Evolutionary conservation across 2,329 filamentous ascomycete genomes (phyloP).

Genomic region (Fusarium sp.): DNA sequence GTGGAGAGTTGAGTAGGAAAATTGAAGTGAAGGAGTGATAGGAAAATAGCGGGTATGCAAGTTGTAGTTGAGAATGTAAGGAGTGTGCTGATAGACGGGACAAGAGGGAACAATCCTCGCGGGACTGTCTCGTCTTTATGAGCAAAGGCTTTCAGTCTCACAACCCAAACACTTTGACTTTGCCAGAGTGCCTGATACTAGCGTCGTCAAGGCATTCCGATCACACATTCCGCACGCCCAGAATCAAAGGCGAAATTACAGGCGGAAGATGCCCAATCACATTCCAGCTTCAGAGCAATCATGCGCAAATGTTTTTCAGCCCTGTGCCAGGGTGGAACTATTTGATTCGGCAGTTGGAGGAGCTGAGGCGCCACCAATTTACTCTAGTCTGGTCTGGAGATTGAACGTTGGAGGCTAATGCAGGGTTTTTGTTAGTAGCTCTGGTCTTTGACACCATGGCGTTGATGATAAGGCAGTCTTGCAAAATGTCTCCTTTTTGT

Average conservation of each 20-base stretch:
- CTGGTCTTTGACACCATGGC: background rate
- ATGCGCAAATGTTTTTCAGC: slow-evolving; percentile 37
- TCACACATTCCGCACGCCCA: background rate
- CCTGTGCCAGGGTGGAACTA: slow-evolving; percentile 32
- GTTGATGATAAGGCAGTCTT: background rate
- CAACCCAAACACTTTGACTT: background rate
- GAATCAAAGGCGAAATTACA: slow-evolving; percentile 13
- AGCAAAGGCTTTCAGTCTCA: rapidly evolving
- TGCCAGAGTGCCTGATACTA: slow-evolving; percentile 17
- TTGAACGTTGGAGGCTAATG: slow-evolving; percentile 21
- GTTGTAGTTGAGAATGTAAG: slow-evolving; percentile 10
- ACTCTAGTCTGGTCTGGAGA: slow-evolving; percentile 12
- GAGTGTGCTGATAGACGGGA: slow-evolving; percentile 11
- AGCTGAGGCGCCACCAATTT: slow-evolving; percentile 48
- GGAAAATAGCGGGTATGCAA: slow-evolving; percentile 5
- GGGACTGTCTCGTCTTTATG: slow-evolving; percentile 15
- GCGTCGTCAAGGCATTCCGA: slow-evolving; percentile 21
- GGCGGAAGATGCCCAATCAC: slow-evolving; percentile 13
- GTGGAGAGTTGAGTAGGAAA: slow-evolving; percentile 3
- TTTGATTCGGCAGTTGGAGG: slow-evolving; percentile 41
- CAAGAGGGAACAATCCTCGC: background rate
- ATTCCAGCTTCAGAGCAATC: background rate
- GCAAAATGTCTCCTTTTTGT: no score
- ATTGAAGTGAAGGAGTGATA: slow-evolving; percentile 13
- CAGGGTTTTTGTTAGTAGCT: background rate